phyloP scores from a whole-genome alignment of 108 stramenopile species.

The Nannochloropsis granulata region DNA sequence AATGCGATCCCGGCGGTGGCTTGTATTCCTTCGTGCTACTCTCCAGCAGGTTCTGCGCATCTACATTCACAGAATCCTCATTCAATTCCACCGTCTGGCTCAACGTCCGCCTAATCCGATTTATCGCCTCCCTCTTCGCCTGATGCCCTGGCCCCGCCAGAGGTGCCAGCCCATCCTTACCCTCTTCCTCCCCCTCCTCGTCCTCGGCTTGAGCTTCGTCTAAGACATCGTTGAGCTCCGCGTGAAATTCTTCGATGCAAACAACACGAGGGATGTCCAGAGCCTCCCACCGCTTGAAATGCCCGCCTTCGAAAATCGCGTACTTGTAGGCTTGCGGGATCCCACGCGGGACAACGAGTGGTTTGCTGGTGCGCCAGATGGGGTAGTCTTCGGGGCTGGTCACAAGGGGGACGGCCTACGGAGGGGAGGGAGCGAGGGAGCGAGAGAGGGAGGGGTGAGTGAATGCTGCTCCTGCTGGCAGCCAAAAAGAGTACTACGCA shows the following conservation, averaged over 20 bases:
- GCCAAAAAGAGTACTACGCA: too few relatives aligned
- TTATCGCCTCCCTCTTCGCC: background rate
- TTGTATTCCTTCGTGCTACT: background rate
- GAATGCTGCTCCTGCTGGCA: too few relatives aligned
- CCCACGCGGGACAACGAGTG: slow-evolving; percentile 38
- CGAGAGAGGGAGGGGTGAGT: too few relatives aligned
- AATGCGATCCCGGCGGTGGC: slow-evolving; percentile 1
- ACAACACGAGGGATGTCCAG: slow-evolving; percentile 8
- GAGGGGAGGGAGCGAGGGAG: too few relatives aligned
- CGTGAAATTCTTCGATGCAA: background rate
- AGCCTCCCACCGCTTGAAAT: slow-evolving; percentile 40
- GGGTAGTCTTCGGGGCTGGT: slow-evolving; percentile 45
- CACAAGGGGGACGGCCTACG: slow-evolving; percentile 12
- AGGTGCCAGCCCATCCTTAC: background rate
- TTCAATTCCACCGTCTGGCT: slow-evolving; percentile 5
- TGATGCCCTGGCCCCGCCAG: background rate
- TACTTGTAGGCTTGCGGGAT: slow-evolving; percentile 40
- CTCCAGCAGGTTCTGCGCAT: background rate
- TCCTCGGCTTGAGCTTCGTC: background rate
- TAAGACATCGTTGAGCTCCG: slow-evolving; percentile 5
- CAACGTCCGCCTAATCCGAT: background rate
- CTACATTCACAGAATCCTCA: background rate
- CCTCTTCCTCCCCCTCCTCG: background rate
- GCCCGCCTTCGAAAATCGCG: slow-evolving; percentile 38
- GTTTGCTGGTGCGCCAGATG: slow-evolving; percentile 35